These are phyloP conservation scores for Adansonia madagascariensis DNA, from an alignment of 441 rosid genomes.

Conservation along the genomic window DNA sequence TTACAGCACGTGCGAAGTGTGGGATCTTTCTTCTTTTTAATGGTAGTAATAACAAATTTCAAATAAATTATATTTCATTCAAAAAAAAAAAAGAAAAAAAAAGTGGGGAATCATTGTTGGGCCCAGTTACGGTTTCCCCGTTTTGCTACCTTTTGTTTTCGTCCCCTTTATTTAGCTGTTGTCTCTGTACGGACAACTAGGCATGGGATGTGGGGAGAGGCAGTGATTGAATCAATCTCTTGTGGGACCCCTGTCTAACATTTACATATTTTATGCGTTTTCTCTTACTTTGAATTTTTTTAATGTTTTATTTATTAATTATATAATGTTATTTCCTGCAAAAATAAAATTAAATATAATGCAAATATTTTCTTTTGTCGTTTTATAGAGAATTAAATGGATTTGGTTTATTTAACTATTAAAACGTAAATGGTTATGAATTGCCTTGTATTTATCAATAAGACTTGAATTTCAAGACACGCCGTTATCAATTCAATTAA, in stretches of 20 bases:
- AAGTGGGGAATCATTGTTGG: neutral
- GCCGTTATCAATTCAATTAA: neutral
- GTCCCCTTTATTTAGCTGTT: neutral
- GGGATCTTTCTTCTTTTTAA: neutral
- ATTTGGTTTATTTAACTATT: neutral
- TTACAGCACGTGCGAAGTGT: slow-evolving; percentile 32
- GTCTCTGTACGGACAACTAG: slow-evolving; percentile 29
- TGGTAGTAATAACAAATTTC: neutral
- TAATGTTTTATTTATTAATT: too few species aligned
- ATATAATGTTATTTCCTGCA: too few species aligned
- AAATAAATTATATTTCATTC: neutral
- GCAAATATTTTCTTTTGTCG: neutral
- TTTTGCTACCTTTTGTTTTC: slow-evolving; percentile 16
- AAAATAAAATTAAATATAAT: too few species aligned
- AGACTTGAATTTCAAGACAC: neutral
- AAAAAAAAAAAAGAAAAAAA: neutral
- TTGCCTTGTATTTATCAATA: neutral
- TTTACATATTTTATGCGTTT: neutral
- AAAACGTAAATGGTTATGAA: neutral
- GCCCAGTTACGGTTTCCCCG: slow-evolving; percentile 31
- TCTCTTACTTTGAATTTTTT: neutral
- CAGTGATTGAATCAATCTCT: neutral
- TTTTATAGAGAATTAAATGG: neutral
- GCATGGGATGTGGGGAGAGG: neutral
- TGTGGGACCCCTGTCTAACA: neutral